Evolutionary conservation across 768 basidiomycete genomes (phyloP), one percentile per base, ranked within the genome.

Genomic region (Psilocybe tampanensis): DNA sequence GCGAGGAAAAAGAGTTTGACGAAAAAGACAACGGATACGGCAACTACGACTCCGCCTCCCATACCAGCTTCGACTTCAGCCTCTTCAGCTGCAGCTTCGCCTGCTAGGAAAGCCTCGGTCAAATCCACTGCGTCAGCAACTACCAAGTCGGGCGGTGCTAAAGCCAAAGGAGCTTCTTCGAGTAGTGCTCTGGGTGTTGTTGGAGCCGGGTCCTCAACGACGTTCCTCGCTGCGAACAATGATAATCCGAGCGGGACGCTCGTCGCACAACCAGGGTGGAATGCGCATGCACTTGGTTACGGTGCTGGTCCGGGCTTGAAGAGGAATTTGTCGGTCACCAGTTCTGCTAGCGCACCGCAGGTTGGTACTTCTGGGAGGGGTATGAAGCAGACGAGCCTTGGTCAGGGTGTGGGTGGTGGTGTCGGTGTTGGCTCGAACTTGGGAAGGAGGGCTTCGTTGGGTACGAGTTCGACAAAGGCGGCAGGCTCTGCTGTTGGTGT

Each of bases 241-340:
- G 55, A 54, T 9, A 55, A 61, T 23, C 64, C 66, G 1, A 63
- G 65, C 33, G 69, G 69, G 1, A 63, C 58, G 2, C 57, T 70
- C 17, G 51, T 62, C 7, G 53, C 65, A 8, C 44, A 59, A 24
- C 63, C 64, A 57, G 60, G 69, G 33, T 63, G 69, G 66, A 50
- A 61, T 52, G 62, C 56, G 32, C 63, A 61, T 17, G 53, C 56
- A 9, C 29, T 29, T 29, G 29, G 29, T 56, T 56, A 3, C n/a
- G n/a, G n/a, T n/a, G n/a, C n/a, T n/a, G n/a, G n/a, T n/a, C n/a
- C n/a, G n/a, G 59, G 58, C 12, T 49, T 74, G 39, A 70, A 69
- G 3, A 63, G 74, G 39, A 71, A 72, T 41, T 64, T 67, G 2
- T 75, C 74, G 12, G 47, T 76, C 13, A 44, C 47, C 24, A 74